phyloP scores from a whole-genome alignment of 306 rosid species.

The Prunus dulcis region DNA sequence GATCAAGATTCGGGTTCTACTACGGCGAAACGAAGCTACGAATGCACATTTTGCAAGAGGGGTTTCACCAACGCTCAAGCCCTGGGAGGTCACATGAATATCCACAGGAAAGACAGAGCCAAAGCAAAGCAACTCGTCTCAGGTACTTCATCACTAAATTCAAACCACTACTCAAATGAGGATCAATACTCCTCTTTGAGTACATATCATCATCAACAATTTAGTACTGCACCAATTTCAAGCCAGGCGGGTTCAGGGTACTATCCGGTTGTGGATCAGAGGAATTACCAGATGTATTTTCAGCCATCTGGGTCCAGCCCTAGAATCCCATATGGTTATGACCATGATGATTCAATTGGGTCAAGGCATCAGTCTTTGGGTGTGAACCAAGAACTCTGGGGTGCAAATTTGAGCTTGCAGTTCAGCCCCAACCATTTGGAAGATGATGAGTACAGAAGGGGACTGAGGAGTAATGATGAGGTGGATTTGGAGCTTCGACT shows the following conservation, averaged over 20 bases:
- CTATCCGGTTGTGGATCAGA: constrained; percentile 41
- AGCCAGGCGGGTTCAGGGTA: constrained; percentile 17
- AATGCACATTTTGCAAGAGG: constrained; percentile 85
- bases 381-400: constrained; percentile 44
- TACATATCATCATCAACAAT: constrained; percentile 4
- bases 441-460: constrained; percentile 28
- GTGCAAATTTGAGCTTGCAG: constrained; percentile 65
- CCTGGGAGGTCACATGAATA: constrained; percentile 94
- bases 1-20: constrained; percentile 11
- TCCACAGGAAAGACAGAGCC: constrained; percentile 81
- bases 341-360: constrained; percentile 17
- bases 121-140: constrained; percentile 45
- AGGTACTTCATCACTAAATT: constrained; percentile 5
- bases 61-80: constrained; percentile 98
- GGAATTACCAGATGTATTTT: constrained; percentile 31
- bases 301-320: constrained; percentile 29
- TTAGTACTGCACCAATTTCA: constrained; percentile 23
- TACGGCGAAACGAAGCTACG: constrained; percentile 51
- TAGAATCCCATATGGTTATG: constrained; percentile 15
- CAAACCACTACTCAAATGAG: constrained; percentile 16
- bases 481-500: constrained; percentile 92
- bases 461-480: constrained; percentile 40
- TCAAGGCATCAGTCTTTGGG: constrained; percentile 31
- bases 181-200: constrained; percentile 16
- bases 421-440: constrained; percentile 39